Percentiles rank a stretch among this genome's conserved stretches.
Evolutionary conservation across 2,329 filamentous ascomycete genomes (phyloP).

Genomic region (Cladosporium sp.): DNA sequence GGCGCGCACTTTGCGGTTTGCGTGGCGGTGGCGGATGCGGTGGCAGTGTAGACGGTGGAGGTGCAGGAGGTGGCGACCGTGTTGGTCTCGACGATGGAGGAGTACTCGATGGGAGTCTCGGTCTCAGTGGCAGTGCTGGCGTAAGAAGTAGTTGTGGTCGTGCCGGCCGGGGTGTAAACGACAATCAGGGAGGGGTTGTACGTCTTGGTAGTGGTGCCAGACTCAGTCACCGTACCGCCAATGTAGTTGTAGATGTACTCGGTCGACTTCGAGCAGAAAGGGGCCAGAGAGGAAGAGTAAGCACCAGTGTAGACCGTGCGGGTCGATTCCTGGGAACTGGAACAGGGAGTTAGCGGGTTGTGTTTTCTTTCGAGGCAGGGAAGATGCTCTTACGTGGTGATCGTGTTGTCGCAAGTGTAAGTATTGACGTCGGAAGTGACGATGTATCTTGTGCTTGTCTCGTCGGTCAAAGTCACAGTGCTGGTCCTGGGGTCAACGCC

Average conservation of each 20-base stretch:
- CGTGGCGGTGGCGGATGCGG: not conserved
- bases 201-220: constrained; percentile 1
- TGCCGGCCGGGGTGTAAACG: not conserved
- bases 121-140: not conserved
- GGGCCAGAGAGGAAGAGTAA: not conserved
- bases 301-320: constrained; percentile 2
- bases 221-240: not conserved
- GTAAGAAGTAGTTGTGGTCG: not conserved
- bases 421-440: too few species aligned
- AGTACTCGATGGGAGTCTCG: not conserved
- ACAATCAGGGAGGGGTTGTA: not conserved
- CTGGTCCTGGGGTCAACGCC: not conserved
- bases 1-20: constrained; percentile 1
- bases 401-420: not conserved
- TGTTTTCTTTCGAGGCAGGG: not conserved
- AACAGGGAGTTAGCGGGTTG: not conserved
- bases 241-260: not conserved
- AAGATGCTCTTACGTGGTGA: not conserved
- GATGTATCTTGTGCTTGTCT: not conserved
- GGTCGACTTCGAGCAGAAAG: not conserved
- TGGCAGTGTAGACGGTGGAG: constrained; percentile 2
- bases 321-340: not conserved
- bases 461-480: not conserved
- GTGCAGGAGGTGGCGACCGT: not conserved
- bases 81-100: not conserved